phyloP scores from a whole-genome alignment of 352 stramenopile genomes.

The Phytopythium helicoides region DNA sequence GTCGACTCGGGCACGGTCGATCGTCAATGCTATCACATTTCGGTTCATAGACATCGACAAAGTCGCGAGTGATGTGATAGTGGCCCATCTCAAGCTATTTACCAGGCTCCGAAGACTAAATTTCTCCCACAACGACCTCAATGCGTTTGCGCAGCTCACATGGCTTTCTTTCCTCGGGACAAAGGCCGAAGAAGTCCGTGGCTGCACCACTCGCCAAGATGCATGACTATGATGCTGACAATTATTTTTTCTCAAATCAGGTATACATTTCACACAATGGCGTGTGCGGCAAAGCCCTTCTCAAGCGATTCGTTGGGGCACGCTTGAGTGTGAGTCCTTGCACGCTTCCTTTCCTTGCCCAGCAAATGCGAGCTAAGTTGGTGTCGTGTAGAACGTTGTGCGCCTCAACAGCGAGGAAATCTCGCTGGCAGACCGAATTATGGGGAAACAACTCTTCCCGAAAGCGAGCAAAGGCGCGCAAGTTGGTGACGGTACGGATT shows the following conservation, averaged over 20 bases:
- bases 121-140: constrained; percentile 69
- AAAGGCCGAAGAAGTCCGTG: constrained; percentile 62
- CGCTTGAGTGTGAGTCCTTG: constrained; percentile 40
- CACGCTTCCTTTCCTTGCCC: neutral
- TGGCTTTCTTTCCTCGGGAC: constrained; percentile 51
- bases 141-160: constrained; percentile 56
- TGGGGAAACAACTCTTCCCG: constrained; percentile 58
- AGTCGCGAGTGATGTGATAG: constrained; percentile 32
- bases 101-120: constrained; percentile 45
- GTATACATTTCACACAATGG: constrained; percentile 64
- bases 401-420: constrained; percentile 67
- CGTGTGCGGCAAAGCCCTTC: constrained; percentile 49
- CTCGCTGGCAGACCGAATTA: constrained; percentile 33
- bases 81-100: constrained; percentile 61
- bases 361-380: neutral
- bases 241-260: constrained; percentile 14
- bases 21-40: constrained; percentile 67
- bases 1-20: constrained; percentile 42
- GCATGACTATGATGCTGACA: neutral
- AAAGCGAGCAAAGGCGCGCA: constrained; percentile 18
- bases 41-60: constrained; percentile 50
- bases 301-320: constrained; percentile 50
- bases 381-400: constrained; percentile 38
- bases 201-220: no score
- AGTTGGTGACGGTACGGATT: constrained; percentile 4